Conservation (phyloP, 1,139 yeast species). For the Debaryomycetaceae sp. region DNA sequence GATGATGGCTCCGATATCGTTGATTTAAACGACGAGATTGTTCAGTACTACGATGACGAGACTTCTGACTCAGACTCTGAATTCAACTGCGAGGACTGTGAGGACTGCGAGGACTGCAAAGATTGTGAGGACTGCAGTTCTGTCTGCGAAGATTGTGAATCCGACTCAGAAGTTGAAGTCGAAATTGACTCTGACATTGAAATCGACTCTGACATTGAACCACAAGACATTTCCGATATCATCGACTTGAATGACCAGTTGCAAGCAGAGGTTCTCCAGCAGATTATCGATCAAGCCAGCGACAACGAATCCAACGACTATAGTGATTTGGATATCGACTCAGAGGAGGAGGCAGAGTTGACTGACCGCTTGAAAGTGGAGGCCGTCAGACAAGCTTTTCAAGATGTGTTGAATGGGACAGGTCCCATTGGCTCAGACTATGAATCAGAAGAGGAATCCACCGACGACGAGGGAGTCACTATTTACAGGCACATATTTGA, state of each 20-base stretch:
- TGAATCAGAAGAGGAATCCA: conserved; percentile 19
- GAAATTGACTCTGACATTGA: conserved; percentile 14
- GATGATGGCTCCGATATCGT: conserved; percentile 15
- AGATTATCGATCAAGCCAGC: conserved; percentile 12
- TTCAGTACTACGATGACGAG: conserved; percentile 33
- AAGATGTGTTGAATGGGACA: conserved; percentile 33
- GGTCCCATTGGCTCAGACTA: conserved; percentile 30
- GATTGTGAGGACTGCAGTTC: conserved; percentile 12
- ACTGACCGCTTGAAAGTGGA: conserved; percentile 35
- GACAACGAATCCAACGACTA: conserved; percentile 14
- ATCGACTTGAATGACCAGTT: conserved; percentile 34
- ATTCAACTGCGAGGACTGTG: conserved; percentile 6
- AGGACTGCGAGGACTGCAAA: conserved; percentile 8
- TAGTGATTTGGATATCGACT: conserved; percentile 21
- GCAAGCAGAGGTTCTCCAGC: conserved; percentile 28
- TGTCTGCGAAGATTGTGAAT: conserved; percentile 11
- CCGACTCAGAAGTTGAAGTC: conserved; percentile 8
- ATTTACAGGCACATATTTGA: conserved; percentile 41
- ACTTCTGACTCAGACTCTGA: too few species aligned
- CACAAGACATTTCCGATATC: conserved; percentile 30
- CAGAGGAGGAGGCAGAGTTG: conserved; percentile 30
- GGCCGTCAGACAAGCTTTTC: conserved; percentile 37
- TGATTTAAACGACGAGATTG: conserved; percentile 40
- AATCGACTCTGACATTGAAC: conserved; percentile 20
- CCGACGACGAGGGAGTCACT: conserved; percentile 40